phyloP scores from a whole-genome alignment of 139 green algal species.

The Mychonastes homosphaera region DNA sequence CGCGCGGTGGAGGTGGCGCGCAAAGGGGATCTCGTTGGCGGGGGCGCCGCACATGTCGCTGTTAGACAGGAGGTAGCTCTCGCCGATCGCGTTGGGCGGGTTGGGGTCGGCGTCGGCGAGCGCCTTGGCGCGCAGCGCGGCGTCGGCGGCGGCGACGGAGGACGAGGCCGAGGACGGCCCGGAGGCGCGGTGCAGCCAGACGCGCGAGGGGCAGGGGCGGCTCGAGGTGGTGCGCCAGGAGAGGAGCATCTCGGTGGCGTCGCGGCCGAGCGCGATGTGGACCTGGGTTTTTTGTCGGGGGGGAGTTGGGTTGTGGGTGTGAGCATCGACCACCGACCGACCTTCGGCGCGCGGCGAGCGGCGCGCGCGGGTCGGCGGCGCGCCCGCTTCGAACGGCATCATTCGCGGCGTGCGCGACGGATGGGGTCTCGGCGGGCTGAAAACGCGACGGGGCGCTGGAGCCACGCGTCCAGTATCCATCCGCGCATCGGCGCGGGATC shows the following conservation, averaged over 20 bases:
- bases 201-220: neutral
- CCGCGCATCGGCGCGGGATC: no score
- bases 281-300: no score
- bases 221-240: slow-evolving; percentile 19
- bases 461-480: no score
- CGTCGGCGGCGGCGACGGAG: neutral
- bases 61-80: slow-evolving; percentile 21
- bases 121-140: neutral
- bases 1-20: slow-evolving; percentile 29
- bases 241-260: slow-evolving; percentile 37
- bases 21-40: slow-evolving; percentile 22
- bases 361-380: no score
- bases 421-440: no score
- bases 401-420: no score
- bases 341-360: no score
- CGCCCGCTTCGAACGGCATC: no score
- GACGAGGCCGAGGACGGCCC: neutral
- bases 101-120: neutral
- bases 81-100: neutral
- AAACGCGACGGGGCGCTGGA: no score
- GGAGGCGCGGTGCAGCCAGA: neutral
- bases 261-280: slow-evolving; percentile 33
- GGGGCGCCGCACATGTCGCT: slow-evolving; percentile 43
- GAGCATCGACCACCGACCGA: no score
- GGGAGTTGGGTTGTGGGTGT: no score